Evolutionary conservation across 2,329 filamentous ascomycete genomes (phyloP).

Genomic region (Penicillium sp.): DNA sequence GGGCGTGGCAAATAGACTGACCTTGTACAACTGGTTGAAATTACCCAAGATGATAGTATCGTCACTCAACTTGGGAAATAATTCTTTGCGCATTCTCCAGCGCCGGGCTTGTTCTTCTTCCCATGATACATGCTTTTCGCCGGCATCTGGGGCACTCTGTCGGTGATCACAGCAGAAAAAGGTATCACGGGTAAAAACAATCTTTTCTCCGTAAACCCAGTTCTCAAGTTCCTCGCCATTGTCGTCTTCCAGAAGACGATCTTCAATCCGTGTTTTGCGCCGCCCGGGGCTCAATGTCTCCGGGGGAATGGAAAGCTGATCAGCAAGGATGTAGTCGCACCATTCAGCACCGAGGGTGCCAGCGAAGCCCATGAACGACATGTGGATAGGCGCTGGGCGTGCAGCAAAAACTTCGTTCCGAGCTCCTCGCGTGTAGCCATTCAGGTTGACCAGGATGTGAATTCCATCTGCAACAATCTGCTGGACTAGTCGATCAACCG

Average conservation of each 20-base stretch:
- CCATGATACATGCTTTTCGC: conserved; percentile 71
- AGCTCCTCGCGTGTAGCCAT: conserved; percentile 95
- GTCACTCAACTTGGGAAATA: conserved; percentile 81
- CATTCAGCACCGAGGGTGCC: conserved; percentile 94
- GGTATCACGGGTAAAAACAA: conserved; percentile 89
- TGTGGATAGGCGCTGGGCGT: conserved; percentile 89
- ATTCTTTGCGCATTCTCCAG: conserved; percentile 89
- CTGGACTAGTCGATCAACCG: conserved; percentile 76
- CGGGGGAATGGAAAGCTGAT: conserved; percentile 79
- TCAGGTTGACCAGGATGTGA: conserved; percentile 95
- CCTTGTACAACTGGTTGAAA: conserved; percentile 99
- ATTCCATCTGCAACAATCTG: conserved; percentile 87
- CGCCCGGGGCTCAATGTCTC: conserved; percentile 78
- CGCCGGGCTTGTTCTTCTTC: conserved; percentile 75
- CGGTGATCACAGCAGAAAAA: conserved; percentile 99
- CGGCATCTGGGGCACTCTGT: conserved; percentile 76
- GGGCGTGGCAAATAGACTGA: conserved; percentile 40
- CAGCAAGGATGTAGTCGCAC: conserved; percentile 96
- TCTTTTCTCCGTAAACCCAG: conserved; percentile 97
- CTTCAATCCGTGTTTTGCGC: conserved; percentile 70
- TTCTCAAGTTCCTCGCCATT: conserved; percentile 68
- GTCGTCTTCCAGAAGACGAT: conserved; percentile 63
- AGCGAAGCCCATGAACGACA: conserved; percentile 99
- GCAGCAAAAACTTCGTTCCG: conserved; percentile 97
- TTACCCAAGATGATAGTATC: conserved; percentile 91